Conservation (phyloP, 2,329 filamentous ascomycete species). For the Beauveria brongniartii region DNA sequence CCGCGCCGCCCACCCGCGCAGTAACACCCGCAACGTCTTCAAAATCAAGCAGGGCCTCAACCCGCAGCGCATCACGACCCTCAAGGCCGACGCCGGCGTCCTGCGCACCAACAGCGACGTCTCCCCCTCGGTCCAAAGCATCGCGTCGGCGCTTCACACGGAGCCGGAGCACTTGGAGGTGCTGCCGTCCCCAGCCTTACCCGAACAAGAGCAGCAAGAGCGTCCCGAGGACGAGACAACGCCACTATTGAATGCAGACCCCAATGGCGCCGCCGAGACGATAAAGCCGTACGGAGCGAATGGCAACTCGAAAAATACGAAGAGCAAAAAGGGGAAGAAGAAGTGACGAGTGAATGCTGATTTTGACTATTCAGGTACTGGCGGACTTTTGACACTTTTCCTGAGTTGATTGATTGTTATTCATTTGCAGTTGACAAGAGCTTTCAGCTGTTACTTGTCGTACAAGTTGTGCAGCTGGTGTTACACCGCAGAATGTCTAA, state of each 20-base stretch:
- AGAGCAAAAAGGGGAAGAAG: slow-evolving; percentile 30
- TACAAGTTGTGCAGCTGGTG: not conserved
- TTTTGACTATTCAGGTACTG: too few species aligned
- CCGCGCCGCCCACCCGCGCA: slow-evolving; percentile 53
- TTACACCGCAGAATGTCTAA: not conserved
- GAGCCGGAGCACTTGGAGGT: slow-evolving; percentile 10
- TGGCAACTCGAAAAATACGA: slow-evolving; percentile 9
- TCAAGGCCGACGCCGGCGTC: slow-evolving; percentile 7
- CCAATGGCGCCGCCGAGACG: slow-evolving; percentile 19
- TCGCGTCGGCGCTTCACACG: not conserved
- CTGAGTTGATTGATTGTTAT: not conserved
- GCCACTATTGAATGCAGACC: slow-evolving; percentile 21
- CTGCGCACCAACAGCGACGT: not conserved
- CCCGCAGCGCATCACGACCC: slow-evolving; percentile 14
- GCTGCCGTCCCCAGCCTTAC: slow-evolving; percentile 13
- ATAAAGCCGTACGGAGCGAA: slow-evolving; percentile 10
- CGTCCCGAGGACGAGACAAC: slow-evolving; percentile 20
- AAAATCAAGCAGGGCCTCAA: slow-evolving; percentile 51
- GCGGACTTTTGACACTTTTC: not conserved
- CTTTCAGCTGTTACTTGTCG: not conserved
- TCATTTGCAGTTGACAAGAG: not conserved
- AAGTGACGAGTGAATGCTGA: slow-evolving; percentile 15
- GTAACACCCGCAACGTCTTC: slow-evolving; percentile 53
- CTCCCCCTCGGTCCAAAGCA: not conserved
- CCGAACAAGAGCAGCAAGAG: not conserved